Percentiles rank a stretch among this genome's conserved stretches.
Conservation (phyloP, 2,329 filamentous ascomycete species). For the Westerdykella aurantiaca region DNA sequence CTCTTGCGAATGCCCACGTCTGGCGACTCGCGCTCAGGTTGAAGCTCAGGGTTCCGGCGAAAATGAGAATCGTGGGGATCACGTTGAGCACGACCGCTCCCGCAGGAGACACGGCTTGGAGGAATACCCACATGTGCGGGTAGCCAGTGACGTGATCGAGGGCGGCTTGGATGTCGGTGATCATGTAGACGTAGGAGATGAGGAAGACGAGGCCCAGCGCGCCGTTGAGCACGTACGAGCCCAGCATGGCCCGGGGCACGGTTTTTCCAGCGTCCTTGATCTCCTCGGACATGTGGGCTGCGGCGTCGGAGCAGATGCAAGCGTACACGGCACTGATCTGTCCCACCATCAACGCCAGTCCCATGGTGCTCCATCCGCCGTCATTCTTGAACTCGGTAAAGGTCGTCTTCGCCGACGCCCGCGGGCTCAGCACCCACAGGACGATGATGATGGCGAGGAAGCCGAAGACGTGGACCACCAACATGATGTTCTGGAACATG, state of each 20-base stretch:
- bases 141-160: slow-evolving; percentile 26
- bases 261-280: slow-evolving; percentile 38
- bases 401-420: slow-evolving; percentile 21
- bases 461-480: slow-evolving; percentile 40
- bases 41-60: slow-evolving; percentile 27
- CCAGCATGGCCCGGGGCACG: slow-evolving; percentile 40
- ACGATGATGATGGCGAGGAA: slow-evolving; percentile 42
- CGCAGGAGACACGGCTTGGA: slow-evolving; percentile 19
- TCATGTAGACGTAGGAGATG: slow-evolving; percentile 30
- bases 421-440: slow-evolving; percentile 32
- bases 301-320: slow-evolving; percentile 37
- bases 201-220: slow-evolving; percentile 32
- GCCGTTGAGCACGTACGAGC: slow-evolving; percentile 38
- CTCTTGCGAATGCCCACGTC: slow-evolving; percentile 34
- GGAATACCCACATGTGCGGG: slow-evolving; percentile 34
- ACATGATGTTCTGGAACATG: slow-evolving; percentile 32
- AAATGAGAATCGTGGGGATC: slow-evolving; percentile 27
- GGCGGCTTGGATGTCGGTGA: slow-evolving; percentile 27
- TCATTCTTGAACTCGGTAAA: slow-evolving; percentile 35
- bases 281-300: slow-evolving; percentile 42
- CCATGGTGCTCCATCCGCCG: slow-evolving; percentile 37
- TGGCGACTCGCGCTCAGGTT: slow-evolving; percentile 31
- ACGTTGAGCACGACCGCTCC: slow-evolving; percentile 27
- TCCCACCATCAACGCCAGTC: slow-evolving; percentile 38
- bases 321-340: slow-evolving; percentile 36